These are phyloP conservation scores for Aphanomyces invadans DNA, from an alignment of 352 stramenopile genomes.

Conservation along the genomic window DNA sequence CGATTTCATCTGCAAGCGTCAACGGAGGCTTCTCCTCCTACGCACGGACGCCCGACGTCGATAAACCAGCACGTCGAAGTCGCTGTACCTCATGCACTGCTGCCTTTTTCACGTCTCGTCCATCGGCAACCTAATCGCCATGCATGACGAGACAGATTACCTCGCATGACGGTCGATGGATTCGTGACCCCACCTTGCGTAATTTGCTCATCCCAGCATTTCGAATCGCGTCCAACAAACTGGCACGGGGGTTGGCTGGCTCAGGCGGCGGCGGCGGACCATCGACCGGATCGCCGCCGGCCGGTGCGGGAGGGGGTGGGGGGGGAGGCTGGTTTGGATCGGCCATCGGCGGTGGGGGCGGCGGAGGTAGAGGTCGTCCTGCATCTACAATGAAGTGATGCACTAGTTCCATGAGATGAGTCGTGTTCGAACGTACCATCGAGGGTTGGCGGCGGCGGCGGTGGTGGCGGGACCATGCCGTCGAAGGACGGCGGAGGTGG, in stretches of 20 bases:
- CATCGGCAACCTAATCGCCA: neutral
- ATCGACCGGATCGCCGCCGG: slow-evolving; percentile 36
- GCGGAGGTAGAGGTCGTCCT: neutral
- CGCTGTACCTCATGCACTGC: neutral
- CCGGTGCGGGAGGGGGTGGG: slow-evolving; percentile 46
- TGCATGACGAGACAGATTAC: neutral
- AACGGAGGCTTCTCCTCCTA: neutral
- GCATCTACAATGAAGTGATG: neutral
- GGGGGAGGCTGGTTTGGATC: slow-evolving; percentile 8
- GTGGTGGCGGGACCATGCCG: neutral
- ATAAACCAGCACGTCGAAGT: neutral
- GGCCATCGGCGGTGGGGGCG: slow-evolving; percentile 17
- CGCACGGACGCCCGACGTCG: neutral
- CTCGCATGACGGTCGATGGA: neutral
- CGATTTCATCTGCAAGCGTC: slow-evolving; percentile 56
- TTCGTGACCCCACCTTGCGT: neutral
- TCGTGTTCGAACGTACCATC: slow-evolving; percentile 23
- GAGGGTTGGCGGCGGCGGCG: slow-evolving; percentile 33
- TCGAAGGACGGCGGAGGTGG: slow-evolving; percentile 12
- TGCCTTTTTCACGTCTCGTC: neutral
- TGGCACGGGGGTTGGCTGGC: slow-evolving; percentile 19
- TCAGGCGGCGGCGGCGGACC: slow-evolving; percentile 39
- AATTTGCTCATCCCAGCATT: slow-evolving; percentile 15
- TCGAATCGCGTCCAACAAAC: slow-evolving; percentile 19
- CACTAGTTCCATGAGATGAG: too few relatives aligned